Base-by-base conservation (phyloP, 2,329 filamentous ascomycete genomes). In the Intubia oerlemansii region DNA sequence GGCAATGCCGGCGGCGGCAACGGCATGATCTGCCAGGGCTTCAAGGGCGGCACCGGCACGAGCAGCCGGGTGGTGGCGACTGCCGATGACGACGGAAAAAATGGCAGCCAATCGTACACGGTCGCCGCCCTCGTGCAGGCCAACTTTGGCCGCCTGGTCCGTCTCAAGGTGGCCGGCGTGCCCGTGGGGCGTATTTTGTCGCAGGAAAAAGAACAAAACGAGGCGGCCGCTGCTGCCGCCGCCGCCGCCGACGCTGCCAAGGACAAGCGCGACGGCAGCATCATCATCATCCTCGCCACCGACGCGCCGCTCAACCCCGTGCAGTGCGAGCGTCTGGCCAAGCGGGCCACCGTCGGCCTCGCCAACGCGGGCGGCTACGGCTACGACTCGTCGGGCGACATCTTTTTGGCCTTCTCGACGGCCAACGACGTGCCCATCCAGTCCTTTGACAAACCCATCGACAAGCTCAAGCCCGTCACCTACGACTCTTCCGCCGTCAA, bases 361-460 rank as follows among this genome's bases (percentile, higher is more conserved):
- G 51, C 60, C 5, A 54, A 60, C 32, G 66, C 71, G 0, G 69
- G 69, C 3, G 53, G 57, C 24, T 74, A 73, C 36, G 56, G 30
- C 17, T 21, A 32, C 13, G 28, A 32, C 30, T 25, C 30, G 55
- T 9, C 73, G 66, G 71, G 70, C 0, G 70, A 77, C 34, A 64
- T 77, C 33, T 73, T 75, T 41, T 50, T 77, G 3, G 69, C 70
- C 4, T 65, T 77, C 34, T 74, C 66, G 7, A 76, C 69, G 0
- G 68, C 53, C 5, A 66, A 61, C 33, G 49, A 53, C 24, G 47
- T 67, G 2, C 47, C 50, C 3, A 51, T 29, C 9, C 30, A 32
- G 21, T 20, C 25, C 17, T 32, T 32, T 10, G 5, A 8, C 5
- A 24, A 17, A 8, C 11, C 24, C 11, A 24, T 21, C 9, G 30